A percentile compares a stretch with the other conserved stretches of the same genome.
phyloP scores from a whole-genome alignment of 2,329 filamentous ascomycete genomes.

The Fusarium virguliforme region DNA sequence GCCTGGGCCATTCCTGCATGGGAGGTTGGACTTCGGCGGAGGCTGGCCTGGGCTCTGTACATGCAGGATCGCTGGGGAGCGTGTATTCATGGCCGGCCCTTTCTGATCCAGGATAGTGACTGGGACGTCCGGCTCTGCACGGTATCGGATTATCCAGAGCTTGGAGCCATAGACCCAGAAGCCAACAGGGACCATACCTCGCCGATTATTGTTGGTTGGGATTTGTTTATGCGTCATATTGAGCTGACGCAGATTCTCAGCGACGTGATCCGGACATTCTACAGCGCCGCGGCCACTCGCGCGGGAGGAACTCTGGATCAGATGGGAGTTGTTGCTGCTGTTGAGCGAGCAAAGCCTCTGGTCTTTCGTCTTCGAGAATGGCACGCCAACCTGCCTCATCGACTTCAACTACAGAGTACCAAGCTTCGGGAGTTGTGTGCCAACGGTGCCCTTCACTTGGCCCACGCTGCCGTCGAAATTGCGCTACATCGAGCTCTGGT shows the following conservation, averaged over 20 bases:
- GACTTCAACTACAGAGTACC: conserved; percentile 62
- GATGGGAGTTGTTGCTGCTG: conserved; percentile 54
- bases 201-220: conserved; percentile 62
- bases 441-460: conserved; percentile 65
- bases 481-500: conserved; percentile 67
- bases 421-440: conserved; percentile 60
- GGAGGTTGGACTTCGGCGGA: conserved; percentile 74
- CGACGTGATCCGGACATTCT: conserved; percentile 67
- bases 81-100: conserved; percentile 71
- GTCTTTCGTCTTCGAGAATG: conserved; percentile 59
- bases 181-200: conserved; percentile 58
- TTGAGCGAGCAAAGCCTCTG: conserved; percentile 55
- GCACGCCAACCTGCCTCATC: conserved; percentile 64
- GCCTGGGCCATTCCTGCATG: conserved; percentile 75
- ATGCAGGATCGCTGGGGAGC: conserved; percentile 77
- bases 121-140: conserved; percentile 66
- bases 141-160: conserved; percentile 59
- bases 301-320: conserved; percentile 53
- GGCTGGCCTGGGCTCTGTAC: conserved; percentile 76
- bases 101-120: conserved; percentile 67
- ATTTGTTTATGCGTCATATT: conserved; percentile 67
- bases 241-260: conserved; percentile 67
- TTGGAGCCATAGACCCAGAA: conserved; percentile 54
- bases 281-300: conserved; percentile 57
- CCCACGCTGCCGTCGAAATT: conserved; percentile 68